Evolutionary conservation across 2,329 filamentous ascomycete genomes (phyloP).

Genomic region (Ceratocystis diversiconidia): DNA sequence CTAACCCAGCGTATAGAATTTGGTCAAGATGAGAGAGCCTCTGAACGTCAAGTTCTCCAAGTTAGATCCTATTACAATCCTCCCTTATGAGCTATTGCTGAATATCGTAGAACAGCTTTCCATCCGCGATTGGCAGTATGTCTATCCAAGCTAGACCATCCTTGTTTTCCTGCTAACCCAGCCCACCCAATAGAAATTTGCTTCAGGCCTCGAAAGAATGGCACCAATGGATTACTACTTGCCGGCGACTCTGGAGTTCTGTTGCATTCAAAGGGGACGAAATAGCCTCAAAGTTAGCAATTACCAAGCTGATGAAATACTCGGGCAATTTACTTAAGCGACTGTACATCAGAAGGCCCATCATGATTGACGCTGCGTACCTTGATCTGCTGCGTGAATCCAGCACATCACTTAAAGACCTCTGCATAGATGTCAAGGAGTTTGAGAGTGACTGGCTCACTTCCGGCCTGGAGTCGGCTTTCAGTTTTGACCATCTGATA

Average conservation of each 20-base stretch:
- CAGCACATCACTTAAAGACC: neutral
- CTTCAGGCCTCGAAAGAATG: slow-evolving; percentile 1
- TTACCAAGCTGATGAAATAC: neutral
- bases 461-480: neutral
- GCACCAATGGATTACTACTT: neutral
- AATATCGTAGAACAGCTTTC: slow-evolving; percentile 10
- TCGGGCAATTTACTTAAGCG: neutral
- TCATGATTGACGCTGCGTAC: neutral
- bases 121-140: slow-evolving; percentile 8
- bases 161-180: neutral
- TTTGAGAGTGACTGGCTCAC: neutral
- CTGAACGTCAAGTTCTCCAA: slow-evolving; percentile 7
- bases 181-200: neutral
- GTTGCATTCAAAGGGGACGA: neutral
- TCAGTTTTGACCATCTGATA: neutral
- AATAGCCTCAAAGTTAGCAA: neutral
- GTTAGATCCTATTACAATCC: slow-evolving; percentile 8
- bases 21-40: slow-evolving; percentile 9
- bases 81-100: slow-evolving; percentile 15
- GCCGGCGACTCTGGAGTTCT: slow-evolving; percentile 2
- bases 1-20: slow-evolving; percentile 11
- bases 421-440: neutral
- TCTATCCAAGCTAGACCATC: neutral
- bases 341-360: neutral
- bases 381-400: neutral